phyloP scores from a whole-genome alignment of 225 moss, liverwort and hornwort genomes.

The Pseudoscleropodium purum region DNA sequence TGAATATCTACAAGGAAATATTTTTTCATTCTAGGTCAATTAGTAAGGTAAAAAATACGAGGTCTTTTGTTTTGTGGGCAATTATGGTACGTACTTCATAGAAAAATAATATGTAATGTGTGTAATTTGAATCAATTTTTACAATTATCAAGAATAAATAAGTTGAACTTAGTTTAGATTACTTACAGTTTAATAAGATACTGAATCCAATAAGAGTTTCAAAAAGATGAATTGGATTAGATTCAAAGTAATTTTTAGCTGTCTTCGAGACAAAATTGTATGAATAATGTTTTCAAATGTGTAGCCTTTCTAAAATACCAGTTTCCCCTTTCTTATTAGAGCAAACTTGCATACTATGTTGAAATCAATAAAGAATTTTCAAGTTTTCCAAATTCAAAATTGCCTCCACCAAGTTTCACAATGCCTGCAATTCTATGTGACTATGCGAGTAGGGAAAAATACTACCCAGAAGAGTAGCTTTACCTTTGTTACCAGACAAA shows the following conservation, averaged over 20 bases:
- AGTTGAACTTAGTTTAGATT: background rate
- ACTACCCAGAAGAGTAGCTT: background rate
- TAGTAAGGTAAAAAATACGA: background rate
- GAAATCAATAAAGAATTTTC: rapidly evolving
- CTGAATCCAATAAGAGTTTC: background rate
- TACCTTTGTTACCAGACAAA: background rate
- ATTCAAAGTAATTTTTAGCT: background rate
- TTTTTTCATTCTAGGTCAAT: background rate
- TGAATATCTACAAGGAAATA: background rate
- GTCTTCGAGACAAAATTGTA: rapidly evolving
- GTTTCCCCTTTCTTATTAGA: rapidly evolving
- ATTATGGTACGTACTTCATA: background rate
- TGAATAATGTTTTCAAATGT: background rate
- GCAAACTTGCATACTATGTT: rapidly evolving
- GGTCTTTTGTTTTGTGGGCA: background rate
- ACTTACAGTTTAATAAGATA: rapidly evolving
- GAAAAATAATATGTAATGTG: background rate
- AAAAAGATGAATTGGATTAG: no score
- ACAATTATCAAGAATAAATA: background rate
- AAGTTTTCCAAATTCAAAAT: background rate
- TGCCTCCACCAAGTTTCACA: rapidly evolving
- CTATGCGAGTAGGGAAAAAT: background rate
- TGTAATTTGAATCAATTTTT: background rate
- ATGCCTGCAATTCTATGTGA: background rate
- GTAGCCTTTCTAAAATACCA: rapidly evolving